phyloP scores from a whole-genome alignment of 495 filamentous ascomycete genomes.

The Hypomontagnella monticulosa region DNA sequence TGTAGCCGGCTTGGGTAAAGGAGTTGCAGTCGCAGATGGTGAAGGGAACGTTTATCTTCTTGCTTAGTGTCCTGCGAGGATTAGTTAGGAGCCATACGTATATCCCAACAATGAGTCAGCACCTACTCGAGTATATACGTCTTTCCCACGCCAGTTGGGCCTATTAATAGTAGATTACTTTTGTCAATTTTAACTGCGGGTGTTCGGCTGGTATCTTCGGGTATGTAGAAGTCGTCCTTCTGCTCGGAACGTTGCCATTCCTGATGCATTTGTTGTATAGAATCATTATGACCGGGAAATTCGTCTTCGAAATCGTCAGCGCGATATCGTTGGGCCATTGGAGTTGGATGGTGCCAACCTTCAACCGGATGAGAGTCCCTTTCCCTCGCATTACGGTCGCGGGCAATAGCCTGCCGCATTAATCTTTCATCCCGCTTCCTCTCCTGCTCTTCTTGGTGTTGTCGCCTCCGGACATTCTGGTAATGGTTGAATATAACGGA shows the following conservation, averaged over 20 bases:
- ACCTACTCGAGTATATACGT: slow-evolving; percentile 86
- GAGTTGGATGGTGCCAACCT: slow-evolving; percentile 54
- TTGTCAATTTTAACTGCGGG: slow-evolving; percentile 87
- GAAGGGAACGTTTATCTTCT: slow-evolving; percentile 87
- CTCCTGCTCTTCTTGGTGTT: slow-evolving; percentile 81
- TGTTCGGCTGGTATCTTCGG: slow-evolving; percentile 56
- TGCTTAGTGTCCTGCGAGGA: slow-evolving; percentile 55
- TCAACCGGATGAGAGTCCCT: slow-evolving; percentile 54
- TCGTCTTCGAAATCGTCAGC: slow-evolving; percentile 71
- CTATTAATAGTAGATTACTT: slow-evolving; percentile 92
- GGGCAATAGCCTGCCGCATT: slow-evolving; percentile 55
- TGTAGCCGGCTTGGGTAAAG: slow-evolving; percentile 96
- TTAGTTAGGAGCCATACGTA: slow-evolving; percentile 22
- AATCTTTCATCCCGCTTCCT: slow-evolving; percentile 66
- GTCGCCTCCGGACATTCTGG: slow-evolving; percentile 81
- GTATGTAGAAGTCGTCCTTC: slow-evolving; percentile 49
- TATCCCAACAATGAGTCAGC: not conserved
- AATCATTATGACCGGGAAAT: slow-evolving; percentile 75
- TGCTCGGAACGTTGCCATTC: slow-evolving; percentile 34
- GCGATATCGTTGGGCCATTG: slow-evolving; percentile 36
- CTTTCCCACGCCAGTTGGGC: slow-evolving; percentile 95
- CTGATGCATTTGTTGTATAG: slow-evolving; percentile 57
- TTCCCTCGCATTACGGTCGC: slow-evolving; percentile 55
- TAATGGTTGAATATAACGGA: slow-evolving; percentile 98
- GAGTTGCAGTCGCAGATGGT: slow-evolving; percentile 98